These are phyloP conservation scores for Pascua guehoae DNA, from an alignment of 1,284 basidiomycete species.

Conservation along the genomic window DNA sequence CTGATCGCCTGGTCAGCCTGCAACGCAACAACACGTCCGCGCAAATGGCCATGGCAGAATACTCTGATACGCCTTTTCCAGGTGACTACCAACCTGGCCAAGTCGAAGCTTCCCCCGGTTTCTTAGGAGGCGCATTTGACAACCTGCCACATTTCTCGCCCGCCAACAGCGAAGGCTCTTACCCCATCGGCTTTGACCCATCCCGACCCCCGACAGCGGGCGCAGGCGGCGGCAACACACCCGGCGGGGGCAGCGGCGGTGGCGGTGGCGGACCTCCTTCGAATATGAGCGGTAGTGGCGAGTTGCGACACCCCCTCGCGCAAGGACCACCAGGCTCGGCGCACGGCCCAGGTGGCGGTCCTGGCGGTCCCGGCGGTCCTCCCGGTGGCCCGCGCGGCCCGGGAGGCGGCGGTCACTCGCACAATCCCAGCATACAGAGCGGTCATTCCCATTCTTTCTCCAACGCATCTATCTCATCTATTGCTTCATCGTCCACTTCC, in stretches of 20 bases:
- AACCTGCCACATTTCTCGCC: conserved; percentile 19
- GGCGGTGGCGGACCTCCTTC: not conserved
- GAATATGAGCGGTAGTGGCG: no score
- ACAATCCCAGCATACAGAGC: conserved; percentile 3
- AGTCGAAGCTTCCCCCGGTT: conserved; percentile 14
- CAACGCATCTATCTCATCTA: conserved; percentile 17
- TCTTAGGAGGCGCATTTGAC: conserved; percentile 11
- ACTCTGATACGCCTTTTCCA: conserved; percentile 16
- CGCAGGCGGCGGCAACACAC: conserved; percentile 1
- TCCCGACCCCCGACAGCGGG: conserved; percentile 9
- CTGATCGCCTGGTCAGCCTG: no score
- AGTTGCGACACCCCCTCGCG: conserved; percentile 1
- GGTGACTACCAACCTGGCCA: conserved; percentile 20
- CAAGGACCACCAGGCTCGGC: conserved; percentile 1
- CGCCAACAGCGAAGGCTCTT: conserved; percentile 16
- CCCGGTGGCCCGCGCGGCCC: not conserved
- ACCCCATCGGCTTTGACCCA: conserved; percentile 6
- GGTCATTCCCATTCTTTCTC: conserved; percentile 20
- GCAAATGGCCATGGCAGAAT: conserved; percentile 9
- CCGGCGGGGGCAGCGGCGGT: not conserved
- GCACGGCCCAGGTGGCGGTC: not conserved
- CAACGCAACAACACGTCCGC: no score
- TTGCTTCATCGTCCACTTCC: conserved; percentile 17
- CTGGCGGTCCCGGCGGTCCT: conserved; percentile 1
- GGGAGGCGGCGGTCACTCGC: conserved; percentile 5